Base-by-base conservation (phyloP, 495 filamentous ascomycete species). In the Viridothelium virens region DNA sequence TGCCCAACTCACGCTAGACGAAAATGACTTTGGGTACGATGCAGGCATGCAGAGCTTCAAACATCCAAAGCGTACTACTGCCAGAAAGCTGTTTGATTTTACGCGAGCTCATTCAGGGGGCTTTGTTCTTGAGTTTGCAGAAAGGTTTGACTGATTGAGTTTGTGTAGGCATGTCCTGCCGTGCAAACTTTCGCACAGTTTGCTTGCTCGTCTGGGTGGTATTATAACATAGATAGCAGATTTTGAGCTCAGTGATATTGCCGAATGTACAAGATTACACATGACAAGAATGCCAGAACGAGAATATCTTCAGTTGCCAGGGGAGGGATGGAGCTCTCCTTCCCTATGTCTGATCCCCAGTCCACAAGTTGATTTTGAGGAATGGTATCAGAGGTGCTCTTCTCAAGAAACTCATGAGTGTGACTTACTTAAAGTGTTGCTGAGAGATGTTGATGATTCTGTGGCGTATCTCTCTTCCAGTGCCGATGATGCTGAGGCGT, bases 1-100 rank as follows among this genome's bases (percentile, higher is more conserved):
- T 36, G 53, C 53, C 5, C 53, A 36, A 34, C 53, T 59, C 53
- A 59, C 53, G 53, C 2, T 4, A 59, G 36, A 7, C 31, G 31
- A 0, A 6, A 36, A 59, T 59, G 53, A 59, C 31, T 34, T 59
- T 36, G 53, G 36, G 31, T 59, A 34, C 2, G 53, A 59, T 36
- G 25, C 18, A 36, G 53, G 53, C 4, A 59, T 59, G 53, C 53
- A 59, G 53, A 10, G 1, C 1, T 14, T 59, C 53, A 36, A 59
- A 2, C 53, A 59, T 36, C 53, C 53, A 59, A 36, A 59, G 31
- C 53, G 53, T 31, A 59, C 53, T 59, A 59, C 53, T 34, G 31
- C 53, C 18, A 59, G 53, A 59, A 59, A 59, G 31, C 7, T 36
- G 53, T 59, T 59, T 59, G 31, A 36, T 59, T 7, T 59, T 14